These are phyloP conservation scores for Peronospora tabacina DNA, from an alignment of 352 stramenopile genomes.

Conservation along the genomic window DNA sequence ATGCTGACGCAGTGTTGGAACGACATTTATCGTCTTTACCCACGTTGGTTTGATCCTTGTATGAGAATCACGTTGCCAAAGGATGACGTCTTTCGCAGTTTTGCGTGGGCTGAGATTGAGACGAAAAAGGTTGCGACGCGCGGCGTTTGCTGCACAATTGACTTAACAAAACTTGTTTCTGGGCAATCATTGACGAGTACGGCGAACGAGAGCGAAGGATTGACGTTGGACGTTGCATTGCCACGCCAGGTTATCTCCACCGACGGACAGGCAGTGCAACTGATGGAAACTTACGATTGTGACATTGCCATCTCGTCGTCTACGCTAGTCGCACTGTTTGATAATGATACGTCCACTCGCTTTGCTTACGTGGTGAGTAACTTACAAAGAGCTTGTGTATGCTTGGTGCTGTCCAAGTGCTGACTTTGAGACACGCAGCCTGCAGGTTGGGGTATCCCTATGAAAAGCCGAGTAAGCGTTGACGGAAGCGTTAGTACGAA, in stretches of 20 bases:
- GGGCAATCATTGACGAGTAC: slow-evolving; percentile 9
- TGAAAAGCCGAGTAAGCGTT: slow-evolving; percentile 46
- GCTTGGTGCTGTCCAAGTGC: neutral
- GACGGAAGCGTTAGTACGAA: slow-evolving; percentile 17
- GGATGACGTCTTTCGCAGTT: neutral
- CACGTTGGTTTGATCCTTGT: slow-evolving; percentile 48
- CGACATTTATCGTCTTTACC: slow-evolving; percentile 58
- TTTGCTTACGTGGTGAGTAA: slow-evolving; percentile 27
- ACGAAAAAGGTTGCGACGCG: slow-evolving; percentile 45
- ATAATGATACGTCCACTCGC: slow-evolving; percentile 32
- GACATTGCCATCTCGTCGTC: slow-evolving; percentile 65
- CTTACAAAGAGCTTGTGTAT: neutral
- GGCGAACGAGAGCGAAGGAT: slow-evolving; percentile 12
- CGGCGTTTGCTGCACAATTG: slow-evolving; percentile 23
- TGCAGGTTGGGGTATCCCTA: slow-evolving; percentile 39
- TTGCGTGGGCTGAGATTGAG: slow-evolving; percentile 1
- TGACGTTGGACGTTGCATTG: slow-evolving; percentile 14
- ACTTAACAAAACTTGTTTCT: slow-evolving; percentile 5
- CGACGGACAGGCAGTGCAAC: slow-evolving; percentile 39
- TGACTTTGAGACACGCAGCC: slow-evolving; percentile 22
- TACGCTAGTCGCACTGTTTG: slow-evolving; percentile 64
- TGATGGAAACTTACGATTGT: slow-evolving; percentile 66
- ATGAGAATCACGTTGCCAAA: slow-evolving; percentile 26
- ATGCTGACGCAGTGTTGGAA: slow-evolving; percentile 43
- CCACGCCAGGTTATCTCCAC: slow-evolving; percentile 41